A percentile compares a stretch with the other conserved stretches of the same genome.
These are phyloP conservation scores for Fusarium verrucosum DNA, from an alignment of 2,329 filamentous ascomycete species.

Conservation along the genomic window DNA sequence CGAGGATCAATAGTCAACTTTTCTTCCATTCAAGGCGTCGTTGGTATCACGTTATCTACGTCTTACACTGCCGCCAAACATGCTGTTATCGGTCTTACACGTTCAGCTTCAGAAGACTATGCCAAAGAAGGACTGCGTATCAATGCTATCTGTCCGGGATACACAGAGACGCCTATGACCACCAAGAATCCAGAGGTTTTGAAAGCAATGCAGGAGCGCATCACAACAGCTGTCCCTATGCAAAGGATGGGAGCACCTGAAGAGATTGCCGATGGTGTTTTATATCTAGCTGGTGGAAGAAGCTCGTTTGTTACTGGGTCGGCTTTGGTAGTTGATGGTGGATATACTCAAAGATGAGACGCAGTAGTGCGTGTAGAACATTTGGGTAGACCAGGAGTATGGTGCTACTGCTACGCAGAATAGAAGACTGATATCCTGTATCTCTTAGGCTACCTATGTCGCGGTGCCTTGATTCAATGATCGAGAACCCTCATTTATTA, in stretches of 20 bases:
- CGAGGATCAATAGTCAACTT: slow-evolving; percentile 37
- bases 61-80: slow-evolving; percentile 36
- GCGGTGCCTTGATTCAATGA: too few relatives aligned
- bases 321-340: slow-evolving; percentile 30
- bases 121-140: slow-evolving; percentile 52
- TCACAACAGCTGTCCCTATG: slow-evolving; percentile 42
- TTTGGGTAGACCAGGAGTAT: neutral
- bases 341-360: slow-evolving; percentile 30
- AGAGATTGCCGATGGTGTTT: slow-evolving; percentile 46
- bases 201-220: slow-evolving; percentile 43
- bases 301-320: slow-evolving; percentile 39
- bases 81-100: slow-evolving; percentile 29
- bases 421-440: neutral
- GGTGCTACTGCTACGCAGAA: neutral
- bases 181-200: slow-evolving; percentile 41
- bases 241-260: slow-evolving; percentile 41
- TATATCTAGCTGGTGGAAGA: slow-evolving; percentile 39
- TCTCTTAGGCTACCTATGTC: neutral
- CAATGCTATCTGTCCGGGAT: slow-evolving; percentile 50
- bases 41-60: slow-evolving; percentile 27
- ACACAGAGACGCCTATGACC: slow-evolving; percentile 46
- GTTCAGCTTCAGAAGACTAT: slow-evolving; percentile 54
- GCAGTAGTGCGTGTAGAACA: too few relatives aligned
- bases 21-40: slow-evolving; percentile 30
- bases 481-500: too few relatives aligned